Evolutionary conservation across 176 grass and related monocot genomes (phyloP).

Genomic region (Oryza rufipogon): DNA sequence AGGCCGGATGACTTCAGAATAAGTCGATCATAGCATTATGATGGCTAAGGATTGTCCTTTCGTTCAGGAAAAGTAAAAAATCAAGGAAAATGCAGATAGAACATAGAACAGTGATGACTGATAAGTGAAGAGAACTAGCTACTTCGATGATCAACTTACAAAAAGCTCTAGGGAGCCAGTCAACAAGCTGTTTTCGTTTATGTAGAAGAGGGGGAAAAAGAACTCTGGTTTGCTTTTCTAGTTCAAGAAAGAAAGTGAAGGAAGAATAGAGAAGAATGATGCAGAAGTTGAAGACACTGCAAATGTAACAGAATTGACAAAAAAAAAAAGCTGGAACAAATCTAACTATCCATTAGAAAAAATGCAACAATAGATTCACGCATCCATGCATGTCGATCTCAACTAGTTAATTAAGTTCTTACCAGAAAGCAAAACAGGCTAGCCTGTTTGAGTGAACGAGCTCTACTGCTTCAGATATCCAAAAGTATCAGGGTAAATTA

Average conservation of each 20-base stretch:
- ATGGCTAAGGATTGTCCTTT: too few relatives aligned
- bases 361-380: neutral
- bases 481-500: neutral
- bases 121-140: neutral
- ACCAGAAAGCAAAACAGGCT: conserved; percentile 24
- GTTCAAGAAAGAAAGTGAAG: neutral
- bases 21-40: too few relatives aligned
- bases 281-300: neutral
- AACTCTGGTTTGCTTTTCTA: neutral
- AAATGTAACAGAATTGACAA: neutral
- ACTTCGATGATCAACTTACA: neutral
- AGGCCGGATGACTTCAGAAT: too few relatives aligned
- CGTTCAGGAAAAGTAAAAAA: neutral
- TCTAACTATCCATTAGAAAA: neutral
- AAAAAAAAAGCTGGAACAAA: neutral
- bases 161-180: neutral
- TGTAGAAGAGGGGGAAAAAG: neutral
- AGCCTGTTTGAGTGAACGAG: conserved; percentile 14
- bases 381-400: conserved; percentile 26
- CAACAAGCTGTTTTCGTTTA: neutral
- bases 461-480: neutral
- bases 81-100: neutral
- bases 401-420: neutral
- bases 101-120: neutral
- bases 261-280: neutral